These are phyloP conservation scores for Cyathus striatus DNA, from an alignment of 768 basidiomycete genomes.

Conservation along the genomic window DNA sequence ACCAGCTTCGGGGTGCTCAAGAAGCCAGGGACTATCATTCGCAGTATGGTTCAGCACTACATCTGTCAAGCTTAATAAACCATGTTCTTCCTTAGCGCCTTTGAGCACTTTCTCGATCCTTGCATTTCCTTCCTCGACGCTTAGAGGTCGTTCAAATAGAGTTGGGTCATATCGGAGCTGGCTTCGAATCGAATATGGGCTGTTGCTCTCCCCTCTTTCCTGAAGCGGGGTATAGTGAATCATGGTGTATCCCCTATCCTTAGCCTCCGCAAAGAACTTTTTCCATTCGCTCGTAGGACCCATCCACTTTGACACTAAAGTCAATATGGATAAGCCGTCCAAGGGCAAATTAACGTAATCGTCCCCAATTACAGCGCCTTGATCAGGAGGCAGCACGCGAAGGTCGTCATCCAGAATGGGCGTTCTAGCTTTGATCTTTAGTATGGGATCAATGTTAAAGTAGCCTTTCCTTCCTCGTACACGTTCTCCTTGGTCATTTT, in stretches of 20 bases:
- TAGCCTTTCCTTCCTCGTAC: constrained; percentile 85
- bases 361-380: constrained; percentile 48
- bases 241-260: constrained; percentile 94
- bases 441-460: constrained; percentile 93
- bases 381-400: constrained; percentile 43
- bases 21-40: constrained; percentile 87
- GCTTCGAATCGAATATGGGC: constrained; percentile 91
- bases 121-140: constrained; percentile 44
- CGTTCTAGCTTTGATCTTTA: constrained; percentile 69
- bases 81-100: constrained; percentile 78
- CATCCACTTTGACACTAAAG: constrained; percentile 98
- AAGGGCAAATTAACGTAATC: constrained; percentile 69
- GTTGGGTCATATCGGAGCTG: constrained; percentile 81
- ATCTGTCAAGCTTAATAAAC: constrained; percentile 86
- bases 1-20: constrained; percentile 96
- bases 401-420: constrained; percentile 61
- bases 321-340: constrained; percentile 84
- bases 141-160: constrained; percentile 45
- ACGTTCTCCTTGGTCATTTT: constrained; percentile 56
- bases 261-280: constrained; percentile 76
- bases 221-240: constrained; percentile 96
- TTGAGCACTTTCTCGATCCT: constrained; percentile 62
- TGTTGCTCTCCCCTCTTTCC: constrained; percentile 82
- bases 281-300: constrained; percentile 77
- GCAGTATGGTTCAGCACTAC: constrained; percentile 98